A percentile compares a stretch with the other conserved stretches of the same genome.
These are phyloP conservation scores for Candida silvicultrix DNA, from an alignment of 805 yeast genomes.

Conservation along the genomic window DNA sequence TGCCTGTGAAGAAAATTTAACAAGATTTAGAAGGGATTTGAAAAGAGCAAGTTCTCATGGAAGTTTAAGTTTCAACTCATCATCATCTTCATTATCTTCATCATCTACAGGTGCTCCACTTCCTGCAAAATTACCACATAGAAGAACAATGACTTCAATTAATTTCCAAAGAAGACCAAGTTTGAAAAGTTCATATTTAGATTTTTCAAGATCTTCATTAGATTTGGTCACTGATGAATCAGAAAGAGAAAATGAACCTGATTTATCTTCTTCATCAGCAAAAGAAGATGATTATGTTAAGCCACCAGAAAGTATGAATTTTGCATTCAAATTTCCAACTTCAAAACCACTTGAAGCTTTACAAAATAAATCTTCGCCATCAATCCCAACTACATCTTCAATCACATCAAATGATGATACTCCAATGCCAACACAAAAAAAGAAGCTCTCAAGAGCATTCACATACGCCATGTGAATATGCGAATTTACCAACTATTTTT, in stretches of 20 bases:
- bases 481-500: neutral
- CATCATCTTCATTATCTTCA: constrained; percentile 3
- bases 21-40: constrained; percentile 41
- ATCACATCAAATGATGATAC: neutral
- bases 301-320: constrained; percentile 20
- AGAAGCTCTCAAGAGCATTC: neutral
- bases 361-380: neutral
- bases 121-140: constrained; percentile 8
- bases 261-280: neutral
- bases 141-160: constrained; percentile 20
- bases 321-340: constrained; percentile 7
- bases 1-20: constrained; percentile 49
- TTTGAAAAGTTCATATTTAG: constrained; percentile 12
- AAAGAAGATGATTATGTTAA: constrained; percentile 7
- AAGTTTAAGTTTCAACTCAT: constrained; percentile 12
- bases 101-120: constrained; percentile 1
- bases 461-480: neutral
- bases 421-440: neutral
- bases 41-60: constrained; percentile 32
- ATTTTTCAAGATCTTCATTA: constrained; percentile 9
- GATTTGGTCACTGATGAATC: constrained; percentile 1
- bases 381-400: neutral
- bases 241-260: neutral
- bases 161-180: constrained; percentile 15
- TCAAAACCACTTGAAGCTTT: neutral